phyloP scores from a whole-genome alignment of 2,329 filamentous ascomycete species.

The Aspergillus fumigatus region DNA sequence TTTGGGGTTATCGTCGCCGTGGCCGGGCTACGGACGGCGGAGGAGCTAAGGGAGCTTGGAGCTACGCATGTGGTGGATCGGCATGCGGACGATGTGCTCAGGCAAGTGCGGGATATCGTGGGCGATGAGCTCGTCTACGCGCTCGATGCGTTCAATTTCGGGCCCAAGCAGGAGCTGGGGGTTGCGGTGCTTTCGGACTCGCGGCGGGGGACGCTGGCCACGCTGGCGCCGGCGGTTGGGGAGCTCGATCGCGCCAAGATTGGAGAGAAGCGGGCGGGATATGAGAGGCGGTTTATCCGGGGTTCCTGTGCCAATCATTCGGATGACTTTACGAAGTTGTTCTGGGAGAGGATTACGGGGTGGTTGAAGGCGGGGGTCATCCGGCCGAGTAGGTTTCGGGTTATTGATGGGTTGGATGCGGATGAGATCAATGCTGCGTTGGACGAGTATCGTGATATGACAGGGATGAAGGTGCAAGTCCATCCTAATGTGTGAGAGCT shows the following conservation, averaged over 20 bases:
- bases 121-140: conserved; percentile 37
- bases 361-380: conserved; percentile 29
- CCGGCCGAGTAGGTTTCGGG: conserved; percentile 23
- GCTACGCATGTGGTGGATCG: conserved; percentile 42
- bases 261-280: conserved; percentile 28
- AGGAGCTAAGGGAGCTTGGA: conserved; percentile 30
- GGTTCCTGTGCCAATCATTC: conserved; percentile 20
- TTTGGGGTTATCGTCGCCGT: conserved; percentile 38
- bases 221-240: conserved; percentile 10
- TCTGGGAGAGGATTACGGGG: conserved; percentile 27
- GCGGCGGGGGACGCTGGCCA: conserved; percentile 31
- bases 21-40: conserved; percentile 23
- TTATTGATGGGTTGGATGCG: conserved; percentile 29
- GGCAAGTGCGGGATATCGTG: conserved; percentile 28
- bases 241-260: conserved; percentile 22
- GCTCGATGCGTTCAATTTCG: conserved; percentile 30
- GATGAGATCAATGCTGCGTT: conserved; percentile 34
- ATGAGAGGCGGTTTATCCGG: conserved; percentile 23
- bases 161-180: conserved; percentile 21
- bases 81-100: conserved; percentile 25
- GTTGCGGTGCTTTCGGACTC: conserved; percentile 32
- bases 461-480: conserved; percentile 21
- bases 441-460: conserved; percentile 37
- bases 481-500: conserved; percentile 3
- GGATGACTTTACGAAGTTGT: conserved; percentile 21